Evolutionary conservation across 352 stramenopile genomes (phyloP).

Genomic region (Stramenopiles sp.): DNA sequence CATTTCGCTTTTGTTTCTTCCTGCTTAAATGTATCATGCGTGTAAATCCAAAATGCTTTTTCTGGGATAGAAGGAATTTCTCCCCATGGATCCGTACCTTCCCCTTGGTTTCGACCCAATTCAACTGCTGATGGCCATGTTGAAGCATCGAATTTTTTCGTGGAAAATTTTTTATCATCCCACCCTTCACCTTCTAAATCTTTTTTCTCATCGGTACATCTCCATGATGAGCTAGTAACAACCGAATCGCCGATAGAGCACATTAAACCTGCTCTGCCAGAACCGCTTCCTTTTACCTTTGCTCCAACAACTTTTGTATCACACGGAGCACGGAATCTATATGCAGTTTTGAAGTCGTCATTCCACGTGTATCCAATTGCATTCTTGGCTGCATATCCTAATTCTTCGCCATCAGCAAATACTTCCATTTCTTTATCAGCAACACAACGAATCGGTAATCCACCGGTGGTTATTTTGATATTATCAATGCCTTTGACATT

Average conservation of each 20-base stretch:
- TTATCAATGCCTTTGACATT: background rate
- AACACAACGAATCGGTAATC: background rate
- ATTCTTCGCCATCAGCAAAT: background rate
- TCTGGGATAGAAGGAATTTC: background rate
- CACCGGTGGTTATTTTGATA: background rate
- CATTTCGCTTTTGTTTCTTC: background rate
- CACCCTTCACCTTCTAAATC: background rate
- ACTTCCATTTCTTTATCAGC: background rate
- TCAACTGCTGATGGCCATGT: background rate
- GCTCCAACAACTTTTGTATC: conserved; percentile 1
- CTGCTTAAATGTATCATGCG: background rate
- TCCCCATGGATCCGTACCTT: background rate
- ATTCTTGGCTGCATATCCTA: background rate
- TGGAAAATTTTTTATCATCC: background rate
- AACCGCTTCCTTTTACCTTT: background rate
- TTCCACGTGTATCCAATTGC: background rate
- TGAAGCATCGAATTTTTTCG: background rate
- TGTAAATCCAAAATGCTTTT: conserved; percentile 7
- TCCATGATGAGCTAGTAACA: background rate
- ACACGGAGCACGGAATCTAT: background rate
- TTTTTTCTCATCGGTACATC: background rate
- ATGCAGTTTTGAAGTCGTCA: background rate
- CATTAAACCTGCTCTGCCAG: background rate
- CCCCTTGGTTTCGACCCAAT: background rate
- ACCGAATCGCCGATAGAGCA: background rate